Percentiles rank a stretch among this genome's conserved stretches.
phyloP scores from a whole-genome alignment of 2,329 filamentous ascomycete genomes.

The Fusarium annulatum region DNA sequence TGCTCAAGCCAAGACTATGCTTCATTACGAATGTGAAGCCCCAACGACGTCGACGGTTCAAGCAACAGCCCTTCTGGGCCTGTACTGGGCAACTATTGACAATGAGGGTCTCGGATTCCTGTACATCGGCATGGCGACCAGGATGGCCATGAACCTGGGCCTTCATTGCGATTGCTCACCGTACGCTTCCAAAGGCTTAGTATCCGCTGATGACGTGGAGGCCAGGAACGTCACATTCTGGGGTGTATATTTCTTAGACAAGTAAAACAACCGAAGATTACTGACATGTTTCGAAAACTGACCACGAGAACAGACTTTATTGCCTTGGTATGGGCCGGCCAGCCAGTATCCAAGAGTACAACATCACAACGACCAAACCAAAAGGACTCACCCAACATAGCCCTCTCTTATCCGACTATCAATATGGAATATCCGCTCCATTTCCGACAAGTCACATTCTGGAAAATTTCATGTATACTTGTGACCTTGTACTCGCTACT shows the following conservation, averaged over 20 bases:
- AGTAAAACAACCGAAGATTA: neutral
- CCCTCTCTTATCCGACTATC: neutral
- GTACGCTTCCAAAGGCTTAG: neutral
- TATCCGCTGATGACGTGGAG: slow-evolving; percentile 1
- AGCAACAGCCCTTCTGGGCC: neutral
- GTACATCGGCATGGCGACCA: slow-evolving; percentile 7
- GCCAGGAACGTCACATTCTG: slow-evolving; percentile 9
- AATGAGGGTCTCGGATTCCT: slow-evolving; percentile 10
- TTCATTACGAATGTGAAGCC: slow-evolving; percentile 2
- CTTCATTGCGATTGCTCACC: slow-evolving; percentile 1
- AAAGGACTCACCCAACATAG: neutral
- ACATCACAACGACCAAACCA: slow-evolving; percentile 2
- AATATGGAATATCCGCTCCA: neutral
- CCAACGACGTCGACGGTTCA: neutral
- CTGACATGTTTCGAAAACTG: neutral
- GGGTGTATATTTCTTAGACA: slow-evolving; percentile 6
- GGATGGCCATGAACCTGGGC: slow-evolving; percentile 14
- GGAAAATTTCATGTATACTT: neutral
- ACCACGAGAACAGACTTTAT: neutral
- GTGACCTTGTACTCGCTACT: neutral
- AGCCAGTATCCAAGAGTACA: slow-evolving; percentile 2
- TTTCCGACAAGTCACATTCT: neutral
- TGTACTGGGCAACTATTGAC: neutral
- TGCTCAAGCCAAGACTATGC: neutral
- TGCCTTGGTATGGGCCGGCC: slow-evolving; percentile 7